Base-by-base conservation (phyloP, 2,329 filamentous ascomycete genomes). In the Exophiala alcalophila region DNA sequence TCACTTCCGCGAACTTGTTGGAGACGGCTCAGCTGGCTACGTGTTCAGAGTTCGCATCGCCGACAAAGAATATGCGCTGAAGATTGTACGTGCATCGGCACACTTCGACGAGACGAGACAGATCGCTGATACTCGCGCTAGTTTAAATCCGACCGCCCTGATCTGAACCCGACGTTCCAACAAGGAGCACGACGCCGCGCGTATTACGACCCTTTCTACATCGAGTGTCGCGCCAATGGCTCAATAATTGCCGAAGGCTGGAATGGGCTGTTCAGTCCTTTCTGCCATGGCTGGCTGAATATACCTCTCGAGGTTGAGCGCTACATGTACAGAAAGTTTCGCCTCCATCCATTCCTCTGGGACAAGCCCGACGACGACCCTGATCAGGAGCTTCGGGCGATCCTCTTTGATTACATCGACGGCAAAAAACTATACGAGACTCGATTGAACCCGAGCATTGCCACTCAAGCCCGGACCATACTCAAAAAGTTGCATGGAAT, bases 141-240 rank as follows among this genome's bases (percentile, higher is more conserved):
- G 40, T 43, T 43, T 21, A 36, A 21, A 29, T 43, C 37, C 31
- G 40, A 43, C 24, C 9, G 37, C 31, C 40, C 40, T 11, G 40
- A 20, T 23, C 37, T 43, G 25, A 43, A 43, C 20, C 14, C 19
- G 4, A 21, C 14, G 2, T 11, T 12, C 5, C 19, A 29, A 4
- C 28, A n/a, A 18, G 40, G 40, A 3, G 30, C 32, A 24, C 5
- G 24, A 5, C 40, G 32, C 24, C 7, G 18, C 30, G 24, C 23
- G 32, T 44, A 37, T 20, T 37, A 24, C 40, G 40, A 44, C n/a
- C 31, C 40, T 31, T 44, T 44, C 26, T 44, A 37, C 20, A 44
- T 44, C 25, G 40, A 44, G 37, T 44, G 40, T 20, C 40, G 32
- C 19, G 40, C 40, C 4, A 37, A 44, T 20, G 40, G 40, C 20